Evolutionary conservation across 257 asterid genomes (phyloP).

Genomic region (Fraxinus cuspidata): DNA sequence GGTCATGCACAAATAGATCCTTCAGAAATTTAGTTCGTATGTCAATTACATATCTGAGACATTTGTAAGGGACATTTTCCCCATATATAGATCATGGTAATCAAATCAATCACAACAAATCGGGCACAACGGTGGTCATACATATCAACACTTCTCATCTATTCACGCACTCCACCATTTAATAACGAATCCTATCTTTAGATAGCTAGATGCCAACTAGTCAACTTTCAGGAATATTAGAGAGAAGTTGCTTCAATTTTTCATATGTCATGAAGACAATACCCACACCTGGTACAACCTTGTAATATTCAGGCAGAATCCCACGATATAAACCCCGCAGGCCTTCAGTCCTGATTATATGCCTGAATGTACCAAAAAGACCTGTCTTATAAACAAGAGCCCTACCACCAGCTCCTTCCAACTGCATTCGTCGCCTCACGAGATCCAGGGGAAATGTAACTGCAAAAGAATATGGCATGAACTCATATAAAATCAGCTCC

Average conservation of each 20-base stretch:
- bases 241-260: constrained; percentile 68
- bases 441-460: constrained; percentile 82
- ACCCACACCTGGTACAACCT: constrained; percentile 79
- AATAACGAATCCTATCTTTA: background rate
- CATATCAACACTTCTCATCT: constrained; percentile 21
- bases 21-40: background rate
- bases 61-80: background rate
- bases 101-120: background rate
- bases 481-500: constrained; percentile 8
- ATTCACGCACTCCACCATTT: background rate
- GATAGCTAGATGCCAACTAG: background rate
- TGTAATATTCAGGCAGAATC: constrained; percentile 78
- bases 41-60: background rate
- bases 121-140: constrained; percentile 5
- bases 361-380: constrained; percentile 61
- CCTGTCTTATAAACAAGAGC: constrained; percentile 66
- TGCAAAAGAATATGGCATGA: constrained; percentile 38
- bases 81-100: background rate
- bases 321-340: constrained; percentile 69
- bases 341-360: constrained; percentile 61
- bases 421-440: constrained; percentile 83
- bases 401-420: constrained; percentile 89
- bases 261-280: constrained; percentile 88
- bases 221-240: constrained; percentile 49
- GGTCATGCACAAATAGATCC: background rate